phyloP scores from a whole-genome alignment of 768 basidiomycete species.

The Kwoniella mangroviensis region DNA sequence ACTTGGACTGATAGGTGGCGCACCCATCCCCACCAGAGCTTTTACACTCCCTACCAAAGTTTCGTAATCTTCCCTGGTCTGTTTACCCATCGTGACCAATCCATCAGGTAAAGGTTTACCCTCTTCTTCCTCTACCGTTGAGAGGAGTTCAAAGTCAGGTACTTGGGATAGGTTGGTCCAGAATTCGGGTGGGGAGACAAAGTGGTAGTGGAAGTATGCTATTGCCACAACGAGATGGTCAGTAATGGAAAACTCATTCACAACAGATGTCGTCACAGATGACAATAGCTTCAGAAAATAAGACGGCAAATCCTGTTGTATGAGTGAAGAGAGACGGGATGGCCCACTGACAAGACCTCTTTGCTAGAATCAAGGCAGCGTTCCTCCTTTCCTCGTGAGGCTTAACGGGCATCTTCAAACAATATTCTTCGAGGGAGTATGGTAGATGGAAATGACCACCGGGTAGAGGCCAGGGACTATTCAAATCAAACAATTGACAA shows the following conservation, averaged over 20 bases:
- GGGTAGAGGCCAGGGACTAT: conserved; percentile 50
- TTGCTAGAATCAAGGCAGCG: conserved; percentile 48
- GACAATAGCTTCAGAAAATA: background rate
- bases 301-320: background rate
- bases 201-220: conserved; percentile 49
- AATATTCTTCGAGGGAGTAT: conserved; percentile 54
- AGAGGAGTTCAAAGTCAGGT: conserved; percentile 35
- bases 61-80: conserved; percentile 40
- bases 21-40: conserved; percentile 52
- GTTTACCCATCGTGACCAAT: conserved; percentile 36
- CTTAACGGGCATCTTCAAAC: conserved; percentile 37
- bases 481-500: background rate
- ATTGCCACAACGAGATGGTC: background rate
- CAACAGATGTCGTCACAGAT: no score
- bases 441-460: conserved; percentile 49
- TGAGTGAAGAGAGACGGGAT: no score
- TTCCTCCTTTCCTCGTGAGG: conserved; percentile 39
- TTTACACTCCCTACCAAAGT: conserved; percentile 45
- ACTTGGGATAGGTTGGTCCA: conserved; percentile 38
- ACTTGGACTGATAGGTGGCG: conserved; percentile 51
- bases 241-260: no score
- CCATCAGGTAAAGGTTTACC: conserved; percentile 50
- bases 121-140: conserved; percentile 41
- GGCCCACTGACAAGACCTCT: conserved; percentile 40
- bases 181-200: conserved; percentile 33